phyloP scores from a whole-genome alignment of 805 yeast genomes.

The Candida tibetensis region DNA sequence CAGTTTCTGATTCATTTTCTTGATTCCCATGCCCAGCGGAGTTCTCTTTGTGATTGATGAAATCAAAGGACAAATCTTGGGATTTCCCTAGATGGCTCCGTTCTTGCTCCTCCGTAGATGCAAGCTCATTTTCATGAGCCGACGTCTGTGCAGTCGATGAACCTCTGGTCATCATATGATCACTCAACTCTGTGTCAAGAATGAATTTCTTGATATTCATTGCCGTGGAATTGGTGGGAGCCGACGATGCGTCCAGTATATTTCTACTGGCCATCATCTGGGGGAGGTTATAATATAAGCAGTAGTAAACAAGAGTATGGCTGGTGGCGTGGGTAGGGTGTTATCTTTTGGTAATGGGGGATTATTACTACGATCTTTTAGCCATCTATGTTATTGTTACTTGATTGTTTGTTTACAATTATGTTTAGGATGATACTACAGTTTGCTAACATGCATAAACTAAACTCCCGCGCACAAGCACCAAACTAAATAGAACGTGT shows the following conservation, averaged over 20 bases:
- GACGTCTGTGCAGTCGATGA: slow-evolving; percentile 18
- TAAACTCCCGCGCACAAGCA: too few relatives aligned
- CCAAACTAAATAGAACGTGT: too few relatives aligned
- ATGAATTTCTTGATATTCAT: slow-evolving; percentile 27
- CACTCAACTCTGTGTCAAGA: slow-evolving; percentile 27
- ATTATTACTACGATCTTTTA: too few relatives aligned
- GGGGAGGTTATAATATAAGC: too few relatives aligned
- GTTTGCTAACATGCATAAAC: too few relatives aligned
- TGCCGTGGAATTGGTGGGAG: slow-evolving; percentile 20
- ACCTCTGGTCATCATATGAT: slow-evolving; percentile 9
- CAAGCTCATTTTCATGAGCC: slow-evolving; percentile 2
- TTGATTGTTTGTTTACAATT: too few relatives aligned
- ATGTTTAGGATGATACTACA: too few relatives aligned
- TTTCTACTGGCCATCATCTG: slow-evolving; percentile 1
- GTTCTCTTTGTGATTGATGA: slow-evolving; percentile 1
- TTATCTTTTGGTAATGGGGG: too few relatives aligned
- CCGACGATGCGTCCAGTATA: slow-evolving; percentile 19
- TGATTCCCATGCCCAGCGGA: neutral
- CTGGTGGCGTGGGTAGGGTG: too few relatives aligned
- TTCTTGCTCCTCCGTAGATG: neutral
- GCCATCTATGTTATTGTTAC: too few relatives aligned
- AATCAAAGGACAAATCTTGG: slow-evolving; percentile 2
- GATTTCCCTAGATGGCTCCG: too few relatives aligned
- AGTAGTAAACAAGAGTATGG: too few relatives aligned
- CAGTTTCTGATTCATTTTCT: neutral